These are phyloP conservation scores for Urochloa ruziziensis DNA, from an alignment of 176 grass and related monocot genomes.

Conservation along the genomic window DNA sequence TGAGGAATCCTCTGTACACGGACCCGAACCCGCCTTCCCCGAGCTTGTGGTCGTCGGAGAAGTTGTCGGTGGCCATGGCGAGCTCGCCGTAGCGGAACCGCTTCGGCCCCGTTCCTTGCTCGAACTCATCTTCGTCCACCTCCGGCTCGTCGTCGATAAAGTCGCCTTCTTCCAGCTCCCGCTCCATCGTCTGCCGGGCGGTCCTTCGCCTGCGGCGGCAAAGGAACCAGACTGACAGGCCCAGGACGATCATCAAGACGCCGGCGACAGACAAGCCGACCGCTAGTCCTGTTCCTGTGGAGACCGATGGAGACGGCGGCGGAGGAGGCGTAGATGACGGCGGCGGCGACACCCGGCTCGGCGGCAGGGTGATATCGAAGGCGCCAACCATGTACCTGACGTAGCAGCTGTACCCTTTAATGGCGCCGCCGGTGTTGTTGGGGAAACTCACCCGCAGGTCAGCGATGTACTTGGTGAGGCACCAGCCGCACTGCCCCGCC, in stretches of 20 bases:
- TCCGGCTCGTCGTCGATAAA: not conserved
- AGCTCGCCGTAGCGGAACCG: conserved; percentile 31
- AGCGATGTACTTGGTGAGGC: not conserved
- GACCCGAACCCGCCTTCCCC: conserved; percentile 20
- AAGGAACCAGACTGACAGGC: not conserved
- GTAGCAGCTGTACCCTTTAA: conserved; percentile 45
- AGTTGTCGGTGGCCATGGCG: conserved; percentile 25
- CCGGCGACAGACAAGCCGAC: not conserved
- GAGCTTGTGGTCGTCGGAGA: conserved; percentile 19
- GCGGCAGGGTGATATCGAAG: conserved; percentile 31
- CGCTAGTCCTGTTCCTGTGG: not conserved
- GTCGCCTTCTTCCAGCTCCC: not conserved
- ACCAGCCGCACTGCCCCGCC: conserved; percentile 9
- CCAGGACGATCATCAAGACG: not conserved
- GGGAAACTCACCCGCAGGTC: not conserved
- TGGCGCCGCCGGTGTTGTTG: not conserved
- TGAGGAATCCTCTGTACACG: conserved; percentile 1
- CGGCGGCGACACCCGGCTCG: not conserved
- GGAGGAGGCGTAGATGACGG: not conserved
- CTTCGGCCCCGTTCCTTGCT: conserved; percentile 22
- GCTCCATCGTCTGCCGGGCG: not conserved
- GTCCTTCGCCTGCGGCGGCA: not conserved
- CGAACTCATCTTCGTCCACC: conserved; percentile 30
- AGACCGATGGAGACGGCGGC: not conserved
- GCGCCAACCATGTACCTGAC: not conserved